Percentiles rank a stretch among this genome's conserved stretches.
phyloP scores from a whole-genome alignment of 345 rosid genomes.

The Corymbia maculata region DNA sequence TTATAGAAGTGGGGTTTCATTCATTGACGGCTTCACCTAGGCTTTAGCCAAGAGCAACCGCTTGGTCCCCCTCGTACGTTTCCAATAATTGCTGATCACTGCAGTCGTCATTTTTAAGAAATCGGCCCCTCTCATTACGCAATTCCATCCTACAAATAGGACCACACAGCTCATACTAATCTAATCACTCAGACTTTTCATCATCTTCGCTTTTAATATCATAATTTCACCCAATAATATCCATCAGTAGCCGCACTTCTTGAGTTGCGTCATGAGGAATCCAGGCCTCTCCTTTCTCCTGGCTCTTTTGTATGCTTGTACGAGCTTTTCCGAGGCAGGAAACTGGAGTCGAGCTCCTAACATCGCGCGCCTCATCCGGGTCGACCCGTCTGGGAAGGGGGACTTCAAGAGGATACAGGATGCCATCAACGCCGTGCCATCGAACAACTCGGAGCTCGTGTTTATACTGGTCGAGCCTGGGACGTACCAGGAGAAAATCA shows the following conservation, averaged over 20 bases:
- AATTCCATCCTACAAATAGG: not conserved
- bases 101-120: not conserved
- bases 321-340: not conserved
- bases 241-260: not conserved
- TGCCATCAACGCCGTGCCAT: not conserved
- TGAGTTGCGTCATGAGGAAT: not conserved
- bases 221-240: not conserved
- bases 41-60: not conserved
- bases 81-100: not conserved
- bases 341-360: not conserved
- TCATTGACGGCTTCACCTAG: not conserved
- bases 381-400: not conserved
- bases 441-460: not conserved
- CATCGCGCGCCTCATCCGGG: not conserved
- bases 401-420: not conserved
- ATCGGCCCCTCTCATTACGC: not conserved
- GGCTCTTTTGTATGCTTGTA: not conserved
- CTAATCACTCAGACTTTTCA: not conserved
- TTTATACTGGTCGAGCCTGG: not conserved
- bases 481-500: not conserved
- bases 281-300: not conserved
- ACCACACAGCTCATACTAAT: not conserved
- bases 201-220: not conserved
- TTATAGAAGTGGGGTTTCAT: fast-evolving
- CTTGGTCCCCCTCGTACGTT: not conserved